Base-by-base conservation (phyloP, 1,284 basidiomycete genomes). In the Ceratobasidium sp. region DNA sequence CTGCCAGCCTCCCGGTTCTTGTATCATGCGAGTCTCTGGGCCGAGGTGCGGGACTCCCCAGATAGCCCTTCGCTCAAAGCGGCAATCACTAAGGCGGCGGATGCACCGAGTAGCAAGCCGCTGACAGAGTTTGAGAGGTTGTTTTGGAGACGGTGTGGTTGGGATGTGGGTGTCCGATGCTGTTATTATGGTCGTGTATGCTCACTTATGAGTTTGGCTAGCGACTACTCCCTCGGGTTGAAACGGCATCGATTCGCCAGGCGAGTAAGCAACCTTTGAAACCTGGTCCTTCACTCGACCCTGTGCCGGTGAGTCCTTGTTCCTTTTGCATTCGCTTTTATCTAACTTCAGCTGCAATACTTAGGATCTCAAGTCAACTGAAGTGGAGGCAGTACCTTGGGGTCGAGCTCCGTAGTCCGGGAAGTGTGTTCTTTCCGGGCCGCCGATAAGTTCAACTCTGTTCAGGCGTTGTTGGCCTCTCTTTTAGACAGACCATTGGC, bases 1-100 rank as follows among this genome's bases (percentile, higher is more conserved):
- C 8, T 67, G 1, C 34, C 34, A 2, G 65, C 49, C 13, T 40
- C 46, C 9, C 25, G 34, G 19, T 67, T 67, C 32, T 19, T 51
- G 15, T 67, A 67, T 8, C 65, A 67, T 15, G 49, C 65, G 19
- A 67, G 65, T 40, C 32, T 67, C 9, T 67, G 65, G 65, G 49
- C 49, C 2, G 65, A 67, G 34, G 32, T 67, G 11, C 46, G 49
- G 4, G 65, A 67, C 19, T 19, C 25, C 8, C 46, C 65, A 17
- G 51, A 46, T 17, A 49, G 65, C 13, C 65, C 49, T 19, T 52
- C 51, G 29, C 65, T 52, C 2, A 67, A 52, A 19, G 65, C 51
- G 25, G 46, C 46, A n/a, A 37, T 52, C 49, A 52, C 49, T 0
- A 67, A 67, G n/a, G 15, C 43, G 5, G 49, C 32, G 4, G 49